These are phyloP conservation scores for Alisma plantagoaquatica DNA, from an alignment of 106 monocot genomes.

Conservation along the genomic window DNA sequence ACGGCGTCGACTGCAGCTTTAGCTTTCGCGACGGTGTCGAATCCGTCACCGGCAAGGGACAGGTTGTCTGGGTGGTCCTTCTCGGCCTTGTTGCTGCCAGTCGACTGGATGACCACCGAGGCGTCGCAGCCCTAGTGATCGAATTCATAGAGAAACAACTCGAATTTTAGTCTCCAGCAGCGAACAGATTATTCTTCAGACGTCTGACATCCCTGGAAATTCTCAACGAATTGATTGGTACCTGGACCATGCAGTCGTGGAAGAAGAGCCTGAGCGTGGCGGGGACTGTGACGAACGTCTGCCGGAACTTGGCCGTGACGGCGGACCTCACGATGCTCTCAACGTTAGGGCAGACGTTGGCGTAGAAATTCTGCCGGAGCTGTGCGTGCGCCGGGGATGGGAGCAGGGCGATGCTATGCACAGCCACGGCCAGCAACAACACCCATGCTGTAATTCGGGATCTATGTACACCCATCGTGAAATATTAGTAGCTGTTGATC, in stretches of 20 bases:
- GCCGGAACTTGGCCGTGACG: slow-evolving; percentile 18
- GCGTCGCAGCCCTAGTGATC: slow-evolving; percentile 67
- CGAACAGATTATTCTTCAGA: too few species aligned
- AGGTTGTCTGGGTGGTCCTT: slow-evolving; percentile 44
- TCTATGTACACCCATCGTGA: too few species aligned
- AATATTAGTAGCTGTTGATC: too few species aligned
- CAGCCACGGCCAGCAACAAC: neutral
- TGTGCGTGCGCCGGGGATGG: slow-evolving; percentile 1
- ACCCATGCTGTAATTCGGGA: too few species aligned
- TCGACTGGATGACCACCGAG: slow-evolving; percentile 33
- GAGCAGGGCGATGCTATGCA: slow-evolving; percentile 5
- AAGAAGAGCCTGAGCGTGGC: slow-evolving; percentile 56
- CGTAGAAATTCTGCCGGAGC: slow-evolving; percentile 44
- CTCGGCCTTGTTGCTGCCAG: slow-evolving; percentile 36
- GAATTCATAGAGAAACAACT: too few species aligned
- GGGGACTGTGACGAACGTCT: slow-evolving; percentile 39
- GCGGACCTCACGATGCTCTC: slow-evolving; percentile 31
- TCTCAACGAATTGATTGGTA: too few species aligned
- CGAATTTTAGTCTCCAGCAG: too few species aligned
- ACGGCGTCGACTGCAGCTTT: slow-evolving; percentile 60
- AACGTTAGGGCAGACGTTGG: slow-evolving; percentile 42
- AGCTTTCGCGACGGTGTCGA: slow-evolving; percentile 54
- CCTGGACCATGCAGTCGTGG: slow-evolving; percentile 45
- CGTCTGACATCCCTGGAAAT: too few species aligned
- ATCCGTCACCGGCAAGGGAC: slow-evolving; percentile 59